Evolutionary conservation across 768 basidiomycete genomes (phyloP).

Genomic region (Suillus cothurnatus): DNA sequence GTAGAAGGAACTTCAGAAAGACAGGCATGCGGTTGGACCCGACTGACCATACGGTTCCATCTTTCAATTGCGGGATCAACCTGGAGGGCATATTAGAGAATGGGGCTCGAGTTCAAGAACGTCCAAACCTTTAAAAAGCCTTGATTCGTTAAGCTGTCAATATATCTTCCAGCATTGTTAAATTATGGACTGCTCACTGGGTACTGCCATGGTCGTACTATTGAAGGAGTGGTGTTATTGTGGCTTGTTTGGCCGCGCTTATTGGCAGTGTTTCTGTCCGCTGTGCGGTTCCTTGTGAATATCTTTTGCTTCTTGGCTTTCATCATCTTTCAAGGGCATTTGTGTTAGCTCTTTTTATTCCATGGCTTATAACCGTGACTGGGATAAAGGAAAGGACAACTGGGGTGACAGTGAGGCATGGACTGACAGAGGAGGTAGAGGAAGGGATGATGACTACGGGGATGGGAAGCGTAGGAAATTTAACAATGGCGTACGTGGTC

Average conservation of each 20-base stretch:
- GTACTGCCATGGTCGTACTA: conserved; percentile 57
- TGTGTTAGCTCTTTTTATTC: conserved; percentile 13
- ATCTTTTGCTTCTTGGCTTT: conserved; percentile 21
- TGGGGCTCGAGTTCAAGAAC: background rate
- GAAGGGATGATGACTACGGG: conserved; percentile 67
- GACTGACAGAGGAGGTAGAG: conserved; percentile 46
- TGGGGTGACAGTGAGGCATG: conserved; percentile 53
- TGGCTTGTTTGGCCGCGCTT: conserved; percentile 28
- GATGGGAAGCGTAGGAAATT: conserved; percentile 81
- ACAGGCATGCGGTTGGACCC: conserved; percentile 11
- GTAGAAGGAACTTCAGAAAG: background rate
- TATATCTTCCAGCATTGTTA: background rate
- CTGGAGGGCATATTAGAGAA: conserved; percentile 15
- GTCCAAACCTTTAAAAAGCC: conserved; percentile 59
- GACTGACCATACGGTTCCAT: conserved; percentile 61
- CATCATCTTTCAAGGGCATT: conserved; percentile 19
- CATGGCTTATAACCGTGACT: conserved; percentile 84
- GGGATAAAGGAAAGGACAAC: conserved; percentile 77
- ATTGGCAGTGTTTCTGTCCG: conserved; percentile 10
- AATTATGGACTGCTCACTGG: conserved; percentile 45
- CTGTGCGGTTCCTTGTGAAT: background rate
- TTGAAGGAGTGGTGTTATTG: conserved; percentile 31
- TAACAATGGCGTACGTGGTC: conserved; percentile 66
- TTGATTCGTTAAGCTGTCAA: conserved; percentile 31
- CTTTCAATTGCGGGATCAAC: conserved; percentile 62